phyloP scores from a whole-genome alignment of 345 rosid genomes.

The Excoecaria agallocha region DNA sequence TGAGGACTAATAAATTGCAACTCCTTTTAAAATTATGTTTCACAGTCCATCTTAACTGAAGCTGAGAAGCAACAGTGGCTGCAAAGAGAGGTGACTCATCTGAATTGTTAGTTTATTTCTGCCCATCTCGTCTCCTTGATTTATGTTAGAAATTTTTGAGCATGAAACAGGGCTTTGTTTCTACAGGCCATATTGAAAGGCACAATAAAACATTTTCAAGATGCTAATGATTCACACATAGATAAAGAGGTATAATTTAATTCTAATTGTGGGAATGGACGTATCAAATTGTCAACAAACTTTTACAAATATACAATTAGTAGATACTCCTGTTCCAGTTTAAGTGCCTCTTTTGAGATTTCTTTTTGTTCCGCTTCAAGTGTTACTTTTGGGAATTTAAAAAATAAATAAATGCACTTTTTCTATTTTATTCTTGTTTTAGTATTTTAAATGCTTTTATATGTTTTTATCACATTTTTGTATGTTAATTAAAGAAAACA shows the following conservation, averaged over 20 bases:
- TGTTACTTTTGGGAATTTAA: no score
- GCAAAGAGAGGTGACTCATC: slow-evolving; percentile 39
- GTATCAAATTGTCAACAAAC: background rate
- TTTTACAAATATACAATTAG: background rate
- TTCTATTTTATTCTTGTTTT: no score
- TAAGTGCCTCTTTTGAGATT: no score
- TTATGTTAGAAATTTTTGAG: background rate
- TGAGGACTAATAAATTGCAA: background rate
- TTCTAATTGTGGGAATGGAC: background rate
- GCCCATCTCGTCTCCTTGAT: background rate
- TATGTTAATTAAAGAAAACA: no score
- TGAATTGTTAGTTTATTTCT: background rate
- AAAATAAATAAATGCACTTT: no score
- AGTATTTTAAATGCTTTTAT: no score
- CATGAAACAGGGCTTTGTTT: slow-evolving; percentile 7
- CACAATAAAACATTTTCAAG: slow-evolving; percentile 38
- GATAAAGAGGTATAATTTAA: slow-evolving; percentile 47
- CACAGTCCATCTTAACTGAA: slow-evolving; percentile 40
- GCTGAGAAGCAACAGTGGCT: slow-evolving; percentile 37
- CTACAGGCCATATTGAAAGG: slow-evolving; percentile 52
- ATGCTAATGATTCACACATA: slow-evolving; percentile 43
- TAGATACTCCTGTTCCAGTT: background rate
- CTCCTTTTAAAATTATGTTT: slow-evolving; percentile 8
- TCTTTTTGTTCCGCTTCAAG: no score
- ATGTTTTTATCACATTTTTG: no score